Conservation (phyloP, 441 rosid species). For the Pelargonium citronellum region DNA sequence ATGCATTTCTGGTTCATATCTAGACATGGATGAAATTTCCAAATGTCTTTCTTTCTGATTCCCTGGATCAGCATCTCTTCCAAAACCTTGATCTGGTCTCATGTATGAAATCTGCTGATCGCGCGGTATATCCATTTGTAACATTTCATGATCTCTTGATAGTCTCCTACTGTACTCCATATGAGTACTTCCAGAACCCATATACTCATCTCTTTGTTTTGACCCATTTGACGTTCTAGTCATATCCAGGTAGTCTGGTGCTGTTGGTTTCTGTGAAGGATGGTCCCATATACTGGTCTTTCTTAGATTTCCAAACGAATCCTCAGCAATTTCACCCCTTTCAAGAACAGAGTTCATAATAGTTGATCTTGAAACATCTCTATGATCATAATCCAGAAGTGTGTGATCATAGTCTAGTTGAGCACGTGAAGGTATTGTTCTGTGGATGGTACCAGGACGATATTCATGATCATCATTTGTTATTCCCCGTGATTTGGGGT, state of each 20-base stretch:
- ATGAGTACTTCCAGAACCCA: constrained; percentile 29
- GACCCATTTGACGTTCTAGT: constrained; percentile 29
- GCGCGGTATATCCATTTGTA: constrained; percentile 25
- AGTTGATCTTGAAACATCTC: constrained; percentile 36
- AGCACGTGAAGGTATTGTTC: constrained; percentile 29
- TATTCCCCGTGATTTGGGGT: constrained; percentile 31
- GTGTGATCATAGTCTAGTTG: constrained; percentile 31
- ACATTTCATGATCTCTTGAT: constrained; percentile 28
- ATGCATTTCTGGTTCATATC: constrained; percentile 30
- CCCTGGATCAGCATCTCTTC: constrained; percentile 37
- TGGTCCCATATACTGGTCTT: constrained; percentile 28
- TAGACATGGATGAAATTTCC: constrained; percentile 24
- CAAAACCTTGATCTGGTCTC: constrained; percentile 39
- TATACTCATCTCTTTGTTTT: constrained; percentile 31
- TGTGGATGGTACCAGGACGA: constrained; percentile 29
- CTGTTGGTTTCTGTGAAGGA: constrained; percentile 26
- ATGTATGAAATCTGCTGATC: constrained; percentile 31
- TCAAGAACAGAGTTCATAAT: constrained; percentile 27
- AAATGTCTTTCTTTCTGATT: constrained; percentile 31
- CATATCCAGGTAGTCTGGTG: constrained; percentile 29
- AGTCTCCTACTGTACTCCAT: constrained; percentile 31
- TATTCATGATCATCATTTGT: constrained; percentile 29
- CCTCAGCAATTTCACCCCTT: constrained; percentile 30
- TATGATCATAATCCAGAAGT: constrained; percentile 28
- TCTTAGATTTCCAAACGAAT: constrained; percentile 30